A percentile compares a stretch with the other conserved stretches of the same genome.
Evolutionary conservation across 2,329 filamentous ascomycete species (phyloP).

Genomic region (Fusarium albosuccineum): DNA sequence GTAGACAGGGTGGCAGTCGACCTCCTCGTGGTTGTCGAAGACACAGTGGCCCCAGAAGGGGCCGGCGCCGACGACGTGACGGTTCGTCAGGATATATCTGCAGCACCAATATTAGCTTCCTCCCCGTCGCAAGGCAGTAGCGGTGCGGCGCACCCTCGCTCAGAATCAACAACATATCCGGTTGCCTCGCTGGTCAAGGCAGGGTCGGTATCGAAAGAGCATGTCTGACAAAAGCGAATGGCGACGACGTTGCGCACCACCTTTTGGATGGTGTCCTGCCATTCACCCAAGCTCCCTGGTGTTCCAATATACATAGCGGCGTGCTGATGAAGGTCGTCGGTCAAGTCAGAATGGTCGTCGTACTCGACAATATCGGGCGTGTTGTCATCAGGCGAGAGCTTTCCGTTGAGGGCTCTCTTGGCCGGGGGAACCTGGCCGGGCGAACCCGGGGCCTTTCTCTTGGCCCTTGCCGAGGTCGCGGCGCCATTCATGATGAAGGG

Average conservation of each 20-base stretch:
- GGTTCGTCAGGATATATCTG: slow-evolving; percentile 85
- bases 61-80: slow-evolving; percentile 93
- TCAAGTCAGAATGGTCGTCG: slow-evolving; percentile 58
- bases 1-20: slow-evolving; percentile 96
- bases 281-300: slow-evolving; percentile 70
- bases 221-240: slow-evolving; percentile 99
- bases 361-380: slow-evolving; percentile 60
- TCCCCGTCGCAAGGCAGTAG: neutral
- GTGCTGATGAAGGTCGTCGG: slow-evolving; percentile 55
- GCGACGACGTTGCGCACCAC: slow-evolving; percentile 97
- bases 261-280: slow-evolving; percentile 94
- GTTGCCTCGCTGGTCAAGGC: slow-evolving; percentile 96
- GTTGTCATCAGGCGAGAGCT: slow-evolving; percentile 63
- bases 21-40: slow-evolving; percentile 98
- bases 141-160: slow-evolving; percentile 74
- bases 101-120: slow-evolving; percentile 3
- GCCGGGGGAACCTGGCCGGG: slow-evolving; percentile 53
- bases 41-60: slow-evolving; percentile 99
- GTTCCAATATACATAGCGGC: slow-evolving; percentile 53
- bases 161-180: slow-evolving; percentile 96
- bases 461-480: slow-evolving; percentile 58
- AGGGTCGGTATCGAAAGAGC: slow-evolving; percentile 96
- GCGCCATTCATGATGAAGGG: slow-evolving; percentile 59
- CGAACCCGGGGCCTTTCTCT: slow-evolving; percentile 65
- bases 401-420: slow-evolving; percentile 60